Evolutionary conservation across 2,329 filamentous ascomycete genomes (phyloP), one percentile per base, ranked within the genome.

Genomic region (Stagonosporopsis rhizophila): DNA sequence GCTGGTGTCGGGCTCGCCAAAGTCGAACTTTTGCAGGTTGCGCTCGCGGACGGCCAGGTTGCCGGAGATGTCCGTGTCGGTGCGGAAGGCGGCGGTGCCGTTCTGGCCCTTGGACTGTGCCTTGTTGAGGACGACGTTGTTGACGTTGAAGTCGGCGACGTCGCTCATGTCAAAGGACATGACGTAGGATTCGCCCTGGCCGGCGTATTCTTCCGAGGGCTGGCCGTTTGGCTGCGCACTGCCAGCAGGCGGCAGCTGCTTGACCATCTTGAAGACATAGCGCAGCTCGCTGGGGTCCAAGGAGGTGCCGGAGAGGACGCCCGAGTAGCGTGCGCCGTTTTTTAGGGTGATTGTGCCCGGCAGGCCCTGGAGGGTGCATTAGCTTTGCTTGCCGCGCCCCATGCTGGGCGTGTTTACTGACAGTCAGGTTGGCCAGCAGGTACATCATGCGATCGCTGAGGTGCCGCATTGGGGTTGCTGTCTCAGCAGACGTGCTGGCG

Each of bases 31-130:
- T 72, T 96, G 88, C 37, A 98, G 81, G 48, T 86, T 82, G 57
- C 92, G 87, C 76, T 96, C 91, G 55, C 85, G 86, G 44, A 86
- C 82, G 41, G 83, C 79, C 61, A 88, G 85, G 67, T 84, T 85
- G 62, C 89, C 90, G 7, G 93, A 95, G 61, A 98, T 97, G 69
- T 95, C 91, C 30, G 86, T 82, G 72, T 98, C 94, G 22, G 94
- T 98, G 61, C 89, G 88, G 79, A 98, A 97, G 22, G 82, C 84
- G 54, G 84, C 78, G 22, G 66, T 56, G 19, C 65, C 85, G 77
- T 89, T 89, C 46, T 83, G 80, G 46, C 77, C 73, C 69, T 82
- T 84, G 30, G 77, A 71, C 25, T 79, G 76, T 44, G 82, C 76
- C 61, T 83, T 82, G 28, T 83, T 77, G 39, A 82, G 79, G 4